Evolutionary conservation across 2,329 filamentous ascomycete genomes (phyloP).

Genomic region (Fusarium brevicatenulatum): DNA sequence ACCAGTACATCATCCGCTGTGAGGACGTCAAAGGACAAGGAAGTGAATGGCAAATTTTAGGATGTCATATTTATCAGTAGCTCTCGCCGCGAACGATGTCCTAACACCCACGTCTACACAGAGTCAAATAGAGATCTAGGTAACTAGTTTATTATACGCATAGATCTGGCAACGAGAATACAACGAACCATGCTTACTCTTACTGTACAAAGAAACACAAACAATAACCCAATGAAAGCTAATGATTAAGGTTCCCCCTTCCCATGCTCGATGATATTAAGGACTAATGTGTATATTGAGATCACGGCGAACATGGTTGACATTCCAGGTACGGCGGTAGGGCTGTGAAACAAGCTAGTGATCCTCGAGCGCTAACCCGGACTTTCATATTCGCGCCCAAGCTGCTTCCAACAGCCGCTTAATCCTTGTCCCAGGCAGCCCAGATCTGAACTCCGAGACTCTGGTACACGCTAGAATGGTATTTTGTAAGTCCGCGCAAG

Average conservation of each 20-base stretch:
- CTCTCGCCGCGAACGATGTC: fast-evolving
- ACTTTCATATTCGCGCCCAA: not conserved
- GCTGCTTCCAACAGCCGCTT: fast-evolving
- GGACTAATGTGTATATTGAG: not conserved
- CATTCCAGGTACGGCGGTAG: not conserved
- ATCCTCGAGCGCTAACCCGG: not conserved
- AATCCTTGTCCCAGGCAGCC: not conserved
- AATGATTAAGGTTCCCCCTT: too few species aligned
- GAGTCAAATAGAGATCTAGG: too few species aligned
- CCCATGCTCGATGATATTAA: too few species aligned
- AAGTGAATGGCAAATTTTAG: not conserved
- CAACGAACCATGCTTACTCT: too few species aligned
- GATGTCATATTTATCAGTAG: fast-evolving
- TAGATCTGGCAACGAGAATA: fast-evolving
- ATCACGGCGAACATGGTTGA: fast-evolving
- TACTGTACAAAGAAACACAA: too few species aligned
- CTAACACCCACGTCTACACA: too few species aligned
- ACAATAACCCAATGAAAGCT: fast-evolving
- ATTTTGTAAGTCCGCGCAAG: not conserved
- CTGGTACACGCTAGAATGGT: not conserved
- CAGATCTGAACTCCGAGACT: not conserved
- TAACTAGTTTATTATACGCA: fast-evolving
- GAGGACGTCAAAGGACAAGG: not conserved
- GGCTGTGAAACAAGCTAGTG: not conserved
- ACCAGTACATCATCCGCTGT: not conserved